Evolutionary conservation across 495 filamentous ascomycete species (phyloP).

Genomic region (Aspergillus asperescens): DNA sequence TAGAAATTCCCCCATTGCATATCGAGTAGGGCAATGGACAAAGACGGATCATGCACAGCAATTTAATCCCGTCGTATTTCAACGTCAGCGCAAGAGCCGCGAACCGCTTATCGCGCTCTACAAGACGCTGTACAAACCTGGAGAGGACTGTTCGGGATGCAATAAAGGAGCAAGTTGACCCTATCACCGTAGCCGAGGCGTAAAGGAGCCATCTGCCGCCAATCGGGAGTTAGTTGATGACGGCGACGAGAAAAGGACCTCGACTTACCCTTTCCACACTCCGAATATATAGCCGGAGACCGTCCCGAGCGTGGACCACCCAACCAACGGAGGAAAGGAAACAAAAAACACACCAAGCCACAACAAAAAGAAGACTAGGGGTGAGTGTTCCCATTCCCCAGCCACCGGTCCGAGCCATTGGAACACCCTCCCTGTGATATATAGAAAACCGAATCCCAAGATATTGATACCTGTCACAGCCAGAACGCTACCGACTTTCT

Average conservation of each 20-base stretch:
- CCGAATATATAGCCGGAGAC: conserved; percentile 91
- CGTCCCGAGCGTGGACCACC: conserved; percentile 83
- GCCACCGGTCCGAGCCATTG: conserved; percentile 63
- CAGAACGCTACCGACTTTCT: conserved; percentile 54
- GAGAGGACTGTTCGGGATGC: conserved; percentile 72
- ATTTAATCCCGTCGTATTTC: conserved; percentile 78
- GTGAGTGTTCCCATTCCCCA: conserved; percentile 62
- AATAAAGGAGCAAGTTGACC: conserved; percentile 72
- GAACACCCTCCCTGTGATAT: conserved; percentile 76
- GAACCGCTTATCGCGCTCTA: conserved; percentile 75
- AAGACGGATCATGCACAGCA: conserved; percentile 87
- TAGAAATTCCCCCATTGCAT: conserved; percentile 89
- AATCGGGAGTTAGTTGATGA: conserved; percentile 7
- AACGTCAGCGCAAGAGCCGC: conserved; percentile 62
- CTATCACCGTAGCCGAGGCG: conserved; percentile 68
- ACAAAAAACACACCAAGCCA: conserved; percentile 72
- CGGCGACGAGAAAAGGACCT: not conserved
- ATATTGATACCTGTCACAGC: conserved; percentile 45
- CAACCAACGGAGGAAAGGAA: conserved; percentile 87
- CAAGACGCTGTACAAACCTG: conserved; percentile 69
- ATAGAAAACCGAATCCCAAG: conserved; percentile 59
- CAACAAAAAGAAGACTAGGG: conserved; percentile 69
- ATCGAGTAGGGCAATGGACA: conserved; percentile 94
- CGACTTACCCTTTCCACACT: conserved; percentile 68
- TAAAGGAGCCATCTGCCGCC: conserved; percentile 68